phyloP scores from a whole-genome alignment of 805 yeast species.

The Maudiozyma bulderi region DNA sequence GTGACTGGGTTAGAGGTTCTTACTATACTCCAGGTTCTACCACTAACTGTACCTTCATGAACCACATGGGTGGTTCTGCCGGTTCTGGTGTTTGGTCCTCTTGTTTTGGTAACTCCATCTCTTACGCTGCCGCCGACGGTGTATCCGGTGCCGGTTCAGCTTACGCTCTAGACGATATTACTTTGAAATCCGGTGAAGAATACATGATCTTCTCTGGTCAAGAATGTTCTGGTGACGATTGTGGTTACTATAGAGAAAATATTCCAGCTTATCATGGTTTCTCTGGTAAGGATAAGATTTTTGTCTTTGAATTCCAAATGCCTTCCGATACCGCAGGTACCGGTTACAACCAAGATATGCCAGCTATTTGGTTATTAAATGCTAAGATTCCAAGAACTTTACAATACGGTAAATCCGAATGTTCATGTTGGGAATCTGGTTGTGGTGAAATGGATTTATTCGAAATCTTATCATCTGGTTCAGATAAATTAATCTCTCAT shows the following conservation, averaged over 20 bases:
- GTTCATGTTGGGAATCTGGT: conserved; percentile 96
- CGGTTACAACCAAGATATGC: conserved; percentile 75
- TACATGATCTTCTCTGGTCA: conserved; percentile 69
- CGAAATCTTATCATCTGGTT: conserved; percentile 75
- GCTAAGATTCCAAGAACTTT: conserved; percentile 94
- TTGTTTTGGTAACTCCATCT: conserved; percentile 85
- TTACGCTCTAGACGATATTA: conserved; percentile 56
- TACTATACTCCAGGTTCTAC: conserved; percentile 68
- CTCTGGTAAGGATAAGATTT: conserved; percentile 73
- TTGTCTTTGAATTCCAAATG: conserved; percentile 90
- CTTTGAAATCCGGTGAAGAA: conserved; percentile 67
- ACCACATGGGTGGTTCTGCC: conserved; percentile 73
- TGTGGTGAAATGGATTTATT: conserved; percentile 97
- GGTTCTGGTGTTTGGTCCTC: conserved; percentile 86
- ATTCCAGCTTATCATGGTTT: conserved; percentile 95
- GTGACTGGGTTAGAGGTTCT: conserved; percentile 66
- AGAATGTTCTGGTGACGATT: conserved; percentile 48
- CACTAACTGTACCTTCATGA: conserved; percentile 69
- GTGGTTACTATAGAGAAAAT: conserved; percentile 80
- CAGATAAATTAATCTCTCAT: conserved; percentile 65
- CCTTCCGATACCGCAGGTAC: conserved; percentile 55
- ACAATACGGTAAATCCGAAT: conserved; percentile 76
- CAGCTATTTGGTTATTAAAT: conserved; percentile 93
- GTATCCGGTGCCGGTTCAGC: conserved; percentile 61
- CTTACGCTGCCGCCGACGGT: conserved; percentile 75